Conservation (phyloP, 306 rosid genomes). For the Castanopsis chinensis region DNA sequence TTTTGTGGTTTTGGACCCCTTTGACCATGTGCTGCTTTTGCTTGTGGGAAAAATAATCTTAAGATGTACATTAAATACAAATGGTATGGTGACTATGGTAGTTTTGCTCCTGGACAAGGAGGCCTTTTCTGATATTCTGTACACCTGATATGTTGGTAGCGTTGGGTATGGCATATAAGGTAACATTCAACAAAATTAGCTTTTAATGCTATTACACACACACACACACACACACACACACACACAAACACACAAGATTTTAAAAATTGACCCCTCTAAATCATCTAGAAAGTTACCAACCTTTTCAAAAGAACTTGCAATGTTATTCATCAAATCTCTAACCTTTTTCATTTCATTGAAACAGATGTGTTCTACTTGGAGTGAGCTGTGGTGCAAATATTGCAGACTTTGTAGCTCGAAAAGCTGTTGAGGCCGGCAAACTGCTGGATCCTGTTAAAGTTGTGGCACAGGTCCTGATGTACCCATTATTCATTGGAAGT, state of each 20-base stretch:
- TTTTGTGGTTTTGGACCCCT: background rate
- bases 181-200: slow-evolving; percentile 3
- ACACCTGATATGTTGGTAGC: background rate
- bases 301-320: background rate
- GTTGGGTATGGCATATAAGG: background rate
- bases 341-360: slow-evolving; percentile 26
- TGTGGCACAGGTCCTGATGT: slow-evolving; percentile 89
- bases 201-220: background rate
- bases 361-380: slow-evolving; percentile 93
- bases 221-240: background rate
- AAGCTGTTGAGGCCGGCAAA: slow-evolving; percentile 86
- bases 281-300: background rate
- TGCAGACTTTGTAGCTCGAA: slow-evolving; percentile 85
- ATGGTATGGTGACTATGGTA: background rate
- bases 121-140: slow-evolving; percentile 6
- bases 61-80: background rate
- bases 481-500: slow-evolving; percentile 82
- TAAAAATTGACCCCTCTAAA: slow-evolving; percentile 3
- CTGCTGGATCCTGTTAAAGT: slow-evolving; percentile 91
- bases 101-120: slow-evolving; percentile 9
- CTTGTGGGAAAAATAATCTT: background rate
- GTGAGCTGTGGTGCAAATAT: slow-evolving; percentile 98
- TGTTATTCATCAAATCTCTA: slow-evolving; percentile 9
- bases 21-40: background rate
- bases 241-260: too few relatives aligned